Conservation (phyloP, 345 rosid genomes). For the Aegle marmelos region DNA sequence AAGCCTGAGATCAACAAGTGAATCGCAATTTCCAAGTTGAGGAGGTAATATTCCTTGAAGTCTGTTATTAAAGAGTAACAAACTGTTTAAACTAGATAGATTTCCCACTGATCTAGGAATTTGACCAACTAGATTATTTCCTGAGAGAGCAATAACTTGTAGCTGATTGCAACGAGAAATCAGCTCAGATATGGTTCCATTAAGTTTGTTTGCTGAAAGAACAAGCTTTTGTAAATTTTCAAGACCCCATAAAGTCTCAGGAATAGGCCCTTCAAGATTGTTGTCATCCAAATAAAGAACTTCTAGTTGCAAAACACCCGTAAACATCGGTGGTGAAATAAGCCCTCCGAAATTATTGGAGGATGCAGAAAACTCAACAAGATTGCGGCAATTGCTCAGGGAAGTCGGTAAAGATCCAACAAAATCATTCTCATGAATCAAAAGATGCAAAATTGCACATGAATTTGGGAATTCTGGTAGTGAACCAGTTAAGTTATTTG, state of each 20-base stretch:
- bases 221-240: conserved; percentile 28
- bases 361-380: conserved; percentile 29
- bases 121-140: conserved; percentile 29
- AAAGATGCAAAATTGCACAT: conserved; percentile 25
- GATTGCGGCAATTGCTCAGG: conserved; percentile 26
- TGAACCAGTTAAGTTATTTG: conserved; percentile 35
- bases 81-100: conserved; percentile 15
- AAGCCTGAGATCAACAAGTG: conserved; percentile 32
- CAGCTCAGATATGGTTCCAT: conserved; percentile 39
- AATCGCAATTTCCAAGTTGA: conserved; percentile 39
- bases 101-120: conserved; percentile 36
- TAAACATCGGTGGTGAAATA: conserved; percentile 24
- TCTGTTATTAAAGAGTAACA: conserved; percentile 28
- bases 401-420: conserved; percentile 26
- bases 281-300: conserved; percentile 31
- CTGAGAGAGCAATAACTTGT: conserved; percentile 23
- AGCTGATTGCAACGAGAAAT: conserved; percentile 27
- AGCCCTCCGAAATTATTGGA: conserved; percentile 24
- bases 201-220: conserved; percentile 35
- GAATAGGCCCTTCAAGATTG: conserved; percentile 33
- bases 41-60: conserved; percentile 34
- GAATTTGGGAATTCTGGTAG: conserved; percentile 26
- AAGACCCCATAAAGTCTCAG: conserved; percentile 35
- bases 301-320: conserved; percentile 26
- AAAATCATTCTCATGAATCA: conserved; percentile 33